Evolutionary conservation across 306 rosid species (phyloP).

Genomic region (Argentina anserina): DNA sequence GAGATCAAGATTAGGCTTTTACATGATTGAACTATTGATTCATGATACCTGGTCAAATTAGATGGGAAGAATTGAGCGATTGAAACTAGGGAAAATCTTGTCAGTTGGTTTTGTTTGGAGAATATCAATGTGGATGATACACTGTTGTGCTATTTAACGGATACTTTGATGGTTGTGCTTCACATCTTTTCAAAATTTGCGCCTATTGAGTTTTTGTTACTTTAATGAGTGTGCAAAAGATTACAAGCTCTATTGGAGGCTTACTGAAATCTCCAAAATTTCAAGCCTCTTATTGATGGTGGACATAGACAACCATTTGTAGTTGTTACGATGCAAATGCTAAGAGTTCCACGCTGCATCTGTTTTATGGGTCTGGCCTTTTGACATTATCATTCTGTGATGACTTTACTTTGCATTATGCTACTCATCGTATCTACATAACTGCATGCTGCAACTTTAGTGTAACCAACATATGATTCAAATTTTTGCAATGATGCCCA

Average conservation of each 20-base stretch:
- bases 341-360: no score
- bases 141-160: no score
- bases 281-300: background rate
- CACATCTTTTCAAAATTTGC: background rate
- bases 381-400: background rate
- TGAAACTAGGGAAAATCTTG: background rate
- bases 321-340: background rate
- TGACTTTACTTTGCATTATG: background rate
- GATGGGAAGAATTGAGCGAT: background rate
- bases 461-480: background rate
- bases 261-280: background rate
- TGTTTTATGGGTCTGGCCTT: background rate
- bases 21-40: background rate
- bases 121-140: background rate
- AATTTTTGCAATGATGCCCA: background rate
- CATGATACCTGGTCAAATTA: background rate
- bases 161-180: background rate
- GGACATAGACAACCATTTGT: no score
- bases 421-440: background rate
- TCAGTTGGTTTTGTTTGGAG: background rate
- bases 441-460: background rate
- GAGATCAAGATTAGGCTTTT: background rate
- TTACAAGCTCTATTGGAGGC: background rate
- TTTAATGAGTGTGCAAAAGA: background rate
- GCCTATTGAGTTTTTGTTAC: background rate